phyloP scores from a whole-genome alignment of 2,329 filamentous ascomycete genomes.

The Penicillium palitans region DNA sequence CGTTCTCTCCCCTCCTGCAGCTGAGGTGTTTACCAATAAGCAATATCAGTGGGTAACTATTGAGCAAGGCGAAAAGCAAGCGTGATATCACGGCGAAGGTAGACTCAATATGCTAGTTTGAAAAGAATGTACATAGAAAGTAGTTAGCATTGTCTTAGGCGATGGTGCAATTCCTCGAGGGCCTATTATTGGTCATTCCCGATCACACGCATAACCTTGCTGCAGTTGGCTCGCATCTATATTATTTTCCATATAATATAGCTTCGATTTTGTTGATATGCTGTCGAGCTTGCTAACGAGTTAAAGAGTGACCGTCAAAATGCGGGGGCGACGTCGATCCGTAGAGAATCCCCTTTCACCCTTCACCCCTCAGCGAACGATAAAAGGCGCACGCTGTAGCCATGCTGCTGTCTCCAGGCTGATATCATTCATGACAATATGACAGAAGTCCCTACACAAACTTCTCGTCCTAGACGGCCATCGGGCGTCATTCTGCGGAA shows the following conservation, averaged over 20 bases:
- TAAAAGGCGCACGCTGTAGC: neutral
- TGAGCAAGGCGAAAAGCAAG: neutral
- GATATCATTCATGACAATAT: neutral
- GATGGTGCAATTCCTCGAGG: neutral
- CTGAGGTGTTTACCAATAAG: slow-evolving; percentile 16
- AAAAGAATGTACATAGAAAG: no score
- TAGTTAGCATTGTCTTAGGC: neutral
- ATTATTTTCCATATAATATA: neutral
- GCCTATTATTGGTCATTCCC: neutral
- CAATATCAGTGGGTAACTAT: slow-evolving; percentile 11
- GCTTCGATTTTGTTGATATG: neutral
- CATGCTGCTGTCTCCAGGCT: neutral
- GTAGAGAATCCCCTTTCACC: neutral
- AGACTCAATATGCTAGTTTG: no score
- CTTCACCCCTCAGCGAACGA: neutral
- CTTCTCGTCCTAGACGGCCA: neutral
- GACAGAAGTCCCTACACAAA: neutral
- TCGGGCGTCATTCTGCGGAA: slow-evolving; percentile 5
- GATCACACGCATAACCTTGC: neutral
- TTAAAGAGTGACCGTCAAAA: neutral
- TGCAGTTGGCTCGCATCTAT: neutral
- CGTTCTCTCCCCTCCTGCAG: slow-evolving; percentile 7
- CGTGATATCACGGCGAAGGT: neutral
- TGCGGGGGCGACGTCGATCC: slow-evolving; percentile 4
- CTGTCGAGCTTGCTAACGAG: neutral